phyloP scores from a whole-genome alignment of 768 basidiomycete species.

The Inosperma sp. region DNA sequence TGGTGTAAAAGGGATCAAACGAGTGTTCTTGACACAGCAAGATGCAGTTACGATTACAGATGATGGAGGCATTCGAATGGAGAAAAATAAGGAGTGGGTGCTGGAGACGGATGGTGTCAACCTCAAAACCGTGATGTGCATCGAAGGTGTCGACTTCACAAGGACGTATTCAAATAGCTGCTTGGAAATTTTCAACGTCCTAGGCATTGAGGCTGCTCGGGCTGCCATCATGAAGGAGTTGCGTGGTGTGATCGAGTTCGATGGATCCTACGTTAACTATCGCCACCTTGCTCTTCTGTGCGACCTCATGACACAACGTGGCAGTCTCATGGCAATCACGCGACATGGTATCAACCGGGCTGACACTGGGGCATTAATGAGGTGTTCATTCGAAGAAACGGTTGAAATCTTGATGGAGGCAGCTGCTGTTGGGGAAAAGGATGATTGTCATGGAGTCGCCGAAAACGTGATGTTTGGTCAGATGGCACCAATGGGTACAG shows the following conservation, averaged over 20 bases:
- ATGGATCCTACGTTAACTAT: slow-evolving; percentile 99
- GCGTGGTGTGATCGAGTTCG: slow-evolving; percentile 95
- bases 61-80: slow-evolving; percentile 61
- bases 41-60: slow-evolving; percentile 64
- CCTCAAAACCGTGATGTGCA: slow-evolving; percentile 89
- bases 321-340: slow-evolving; percentile 94
- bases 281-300: slow-evolving; percentile 94
- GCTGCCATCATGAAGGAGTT: slow-evolving; percentile 93
- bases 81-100: slow-evolving; percentile 85
- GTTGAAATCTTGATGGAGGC: slow-evolving; percentile 99
- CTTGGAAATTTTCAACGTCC: slow-evolving; percentile 87
- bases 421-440: slow-evolving; percentile 95
- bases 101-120: slow-evolving; percentile 97
- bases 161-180: slow-evolving; percentile 97
- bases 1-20: slow-evolving; percentile 84
- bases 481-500: slow-evolving; percentile 99
- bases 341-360: slow-evolving; percentile 99
- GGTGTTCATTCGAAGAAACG: slow-evolving; percentile 99
- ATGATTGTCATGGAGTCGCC: slow-evolving; percentile 97
- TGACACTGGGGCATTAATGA: slow-evolving; percentile 97
- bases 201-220: slow-evolving; percentile 96
- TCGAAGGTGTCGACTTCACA: slow-evolving; percentile 90
- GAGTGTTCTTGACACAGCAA: slow-evolving; percentile 91
- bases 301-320: slow-evolving; percentile 97
- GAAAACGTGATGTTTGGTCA: slow-evolving; percentile 99